Evolutionary conservation across 2,329 filamentous ascomycete species (phyloP), one percentile per base, ranked within the genome.

Genomic region (Cryphonectria parasitica): DNA sequence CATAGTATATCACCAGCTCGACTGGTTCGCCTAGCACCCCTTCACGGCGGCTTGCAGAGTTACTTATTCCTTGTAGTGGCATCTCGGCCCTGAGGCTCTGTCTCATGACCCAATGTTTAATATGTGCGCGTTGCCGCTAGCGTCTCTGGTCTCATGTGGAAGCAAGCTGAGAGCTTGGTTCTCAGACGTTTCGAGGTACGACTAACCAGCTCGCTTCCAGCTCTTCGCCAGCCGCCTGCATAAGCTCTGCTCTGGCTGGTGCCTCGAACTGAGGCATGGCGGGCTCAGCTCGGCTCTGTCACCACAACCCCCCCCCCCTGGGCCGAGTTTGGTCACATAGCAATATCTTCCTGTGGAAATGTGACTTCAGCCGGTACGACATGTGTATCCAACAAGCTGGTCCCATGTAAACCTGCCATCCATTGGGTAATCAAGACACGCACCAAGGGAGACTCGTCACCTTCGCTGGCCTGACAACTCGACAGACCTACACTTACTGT

Each of bases 71-170:
- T 62, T 31, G 54, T 22, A 65, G 56, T 64, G 68, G 70, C 54
- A 67, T 69, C 60, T 72, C 70, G 70, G 68, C 67, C 67, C 64
- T 71, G 70, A 49, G 67, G 22, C 43, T 71, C 64, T 65, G 70
- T 67, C 67, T 66, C 67, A 56, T 70, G 70, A 72, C 56, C 64
- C 56, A 56, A 64, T 56, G 34, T 34, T 43, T 67, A 39, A 72
- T 49, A 64, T 31, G 13, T 69, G 11, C 52, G 25, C 17, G 62
- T 70, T 34, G 60, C 49, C 64, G 36, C 69, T 65, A 72, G 64
- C 64, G 66, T 43, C 61, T 56, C 52, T 49, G 58, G 61, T 64
- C 17, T 41, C 54, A 56, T 5, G 4, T 34, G 15, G 56, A 36
- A 17, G 56, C 15, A 36, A 49, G 49, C 64, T 66, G 45, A 39